Evolutionary conservation across 2,329 filamentous ascomycete genomes (phyloP), one percentile per base, ranked within the genome.

Genomic region (Tolypocladium amazonense): DNA sequence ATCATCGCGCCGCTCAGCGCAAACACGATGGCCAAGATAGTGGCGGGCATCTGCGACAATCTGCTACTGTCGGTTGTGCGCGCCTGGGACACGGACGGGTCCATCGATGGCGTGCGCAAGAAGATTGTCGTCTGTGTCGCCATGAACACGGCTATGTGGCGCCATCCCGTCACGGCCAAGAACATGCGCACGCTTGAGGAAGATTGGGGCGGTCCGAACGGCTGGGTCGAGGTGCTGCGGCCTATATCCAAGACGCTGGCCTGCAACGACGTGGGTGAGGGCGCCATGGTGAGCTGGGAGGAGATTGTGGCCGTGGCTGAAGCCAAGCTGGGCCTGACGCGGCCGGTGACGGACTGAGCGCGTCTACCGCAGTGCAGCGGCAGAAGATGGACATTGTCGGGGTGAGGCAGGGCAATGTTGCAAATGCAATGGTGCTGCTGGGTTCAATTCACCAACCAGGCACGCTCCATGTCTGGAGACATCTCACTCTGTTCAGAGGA

Each of bases 131-230:
- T 93, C 0, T 89, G 89, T 2, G 87, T 88, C 1, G 86, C 88
- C 37, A 96, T 96, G 90, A 96, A 97, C 71, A 91, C 85, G 30
- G 86, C 87, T 4, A 96, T 96, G 92, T 96, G 89, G 88, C 78
- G 80, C 59, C 91, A 97, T 70, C 92, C 92, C 2, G 77, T 96
- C 54, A 96, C 92, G 1, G 79, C 75, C 56, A 84, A 82, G 63
- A 90, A 96, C 64, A 74, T 96, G 43, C 76, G 76, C 47, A 77
- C 88, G 0, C 75, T 97, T 55, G 81, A 87, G 63, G 81, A 88
- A 56, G 88, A 92, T 60, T 96, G 92, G 91, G 87, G 86, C 7
- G 75, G 73, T 1, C 65, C 72, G 25, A 69, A 71, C 27, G 69
- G 74, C 53, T 76, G 72, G 73, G 77, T 94, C 64, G 86, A 90